Conservation (phyloP, 1,284 basidiomycete genomes). For the Ceratobasidium sp. region DNA sequence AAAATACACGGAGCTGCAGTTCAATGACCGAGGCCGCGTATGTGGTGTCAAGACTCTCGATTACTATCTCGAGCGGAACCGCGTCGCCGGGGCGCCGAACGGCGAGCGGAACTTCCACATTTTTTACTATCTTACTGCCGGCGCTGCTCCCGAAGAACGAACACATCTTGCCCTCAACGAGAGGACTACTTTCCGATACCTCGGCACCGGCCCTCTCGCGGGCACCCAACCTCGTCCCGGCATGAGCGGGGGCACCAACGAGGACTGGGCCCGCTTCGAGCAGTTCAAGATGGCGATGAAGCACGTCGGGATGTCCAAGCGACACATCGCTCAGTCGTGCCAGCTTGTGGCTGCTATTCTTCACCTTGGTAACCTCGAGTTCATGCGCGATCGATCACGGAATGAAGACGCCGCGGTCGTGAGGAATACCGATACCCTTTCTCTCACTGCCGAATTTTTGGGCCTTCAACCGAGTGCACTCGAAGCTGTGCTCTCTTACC, state of each 20-base stretch:
- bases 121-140: slow-evolving; percentile 95
- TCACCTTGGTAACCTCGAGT: slow-evolving; percentile 96
- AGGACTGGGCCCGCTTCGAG: slow-evolving; percentile 86
- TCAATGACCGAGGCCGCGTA: slow-evolving; percentile 89
- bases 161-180: slow-evolving; percentile 87
- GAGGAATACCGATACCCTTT: slow-evolving; percentile 82
- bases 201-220: slow-evolving; percentile 73
- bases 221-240: slow-evolving; percentile 58
- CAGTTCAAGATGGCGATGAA: slow-evolving; percentile 96
- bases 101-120: slow-evolving; percentile 97
- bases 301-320: slow-evolving; percentile 91
- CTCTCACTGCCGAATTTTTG: slow-evolving; percentile 90
- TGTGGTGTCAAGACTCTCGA: slow-evolving; percentile 95
- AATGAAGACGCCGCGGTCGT: slow-evolving; percentile 93
- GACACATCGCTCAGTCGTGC: slow-evolving; percentile 93
- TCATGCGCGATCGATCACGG: slow-evolving; percentile 82
- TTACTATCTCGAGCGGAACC: slow-evolving; percentile 94
- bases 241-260: slow-evolving; percentile 53
- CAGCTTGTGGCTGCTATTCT: slow-evolving; percentile 95
- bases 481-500: slow-evolving; percentile 90
- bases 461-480: slow-evolving; percentile 83
- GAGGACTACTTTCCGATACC: slow-evolving; percentile 84
- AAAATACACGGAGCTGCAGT: slow-evolving; percentile 95
- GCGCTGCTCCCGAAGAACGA: slow-evolving; percentile 88
- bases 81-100: slow-evolving; percentile 82